Evolutionary conservation across 2,329 filamentous ascomycete species (phyloP).

Genomic region (Elsinoe fawcettii): DNA sequence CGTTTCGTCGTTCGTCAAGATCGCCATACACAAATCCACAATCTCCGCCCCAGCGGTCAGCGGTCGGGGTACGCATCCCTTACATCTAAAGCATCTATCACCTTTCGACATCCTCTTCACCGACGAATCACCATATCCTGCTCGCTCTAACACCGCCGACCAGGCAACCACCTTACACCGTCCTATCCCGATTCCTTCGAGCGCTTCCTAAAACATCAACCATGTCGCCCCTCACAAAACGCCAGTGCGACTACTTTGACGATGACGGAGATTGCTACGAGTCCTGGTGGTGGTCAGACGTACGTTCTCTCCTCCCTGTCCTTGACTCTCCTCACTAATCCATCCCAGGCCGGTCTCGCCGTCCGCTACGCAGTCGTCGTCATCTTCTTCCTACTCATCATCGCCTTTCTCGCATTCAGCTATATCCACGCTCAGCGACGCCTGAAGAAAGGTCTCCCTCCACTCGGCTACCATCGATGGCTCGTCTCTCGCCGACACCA

Average conservation of each 20-base stretch:
- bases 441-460: constrained; percentile 56
- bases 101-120: background rate
- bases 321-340: background rate
- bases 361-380: constrained; percentile 66
- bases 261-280: constrained; percentile 12
- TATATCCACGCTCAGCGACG: constrained; percentile 63
- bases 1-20: constrained; percentile 4
- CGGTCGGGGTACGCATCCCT: constrained; percentile 1
- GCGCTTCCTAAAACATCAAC: background rate
- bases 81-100: constrained; percentile 1
- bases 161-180: background rate
- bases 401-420: constrained; percentile 58
- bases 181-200: background rate
- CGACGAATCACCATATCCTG: background rate
- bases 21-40: constrained; percentile 10
- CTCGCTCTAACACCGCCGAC: background rate
- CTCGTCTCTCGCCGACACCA: constrained; percentile 24
- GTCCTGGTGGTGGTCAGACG: constrained; percentile 15
- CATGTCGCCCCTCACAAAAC: constrained; percentile 8
- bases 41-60: background rate
- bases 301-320: background rate
- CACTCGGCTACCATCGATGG: constrained; percentile 60
- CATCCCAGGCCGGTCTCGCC: constrained; percentile 12
- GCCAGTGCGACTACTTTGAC: constrained; percentile 5
- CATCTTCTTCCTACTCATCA: constrained; percentile 50